phyloP scores from a whole-genome alignment of 1,284 basidiomycete species.

The Ustilago bromivora region DNA sequence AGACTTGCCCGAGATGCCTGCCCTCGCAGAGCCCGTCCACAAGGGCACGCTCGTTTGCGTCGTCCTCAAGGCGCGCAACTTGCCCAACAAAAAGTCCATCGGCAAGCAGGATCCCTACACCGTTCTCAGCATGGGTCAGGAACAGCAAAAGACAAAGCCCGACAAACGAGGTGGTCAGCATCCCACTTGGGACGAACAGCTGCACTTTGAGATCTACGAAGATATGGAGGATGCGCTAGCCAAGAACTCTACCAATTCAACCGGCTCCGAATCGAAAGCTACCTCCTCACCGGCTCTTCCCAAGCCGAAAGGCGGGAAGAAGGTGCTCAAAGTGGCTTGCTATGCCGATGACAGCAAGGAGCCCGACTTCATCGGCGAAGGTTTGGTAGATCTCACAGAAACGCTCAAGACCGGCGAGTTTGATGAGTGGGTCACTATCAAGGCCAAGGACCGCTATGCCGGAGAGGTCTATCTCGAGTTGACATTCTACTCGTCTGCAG shows the following conservation, averaged over 20 bases:
- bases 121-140: conserved; percentile 77
- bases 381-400: conserved; percentile 86
- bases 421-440: conserved; percentile 89
- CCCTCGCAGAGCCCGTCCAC: conserved; percentile 41
- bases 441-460: conserved; percentile 64
- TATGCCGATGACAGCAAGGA: conserved; percentile 96
- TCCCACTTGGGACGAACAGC: conserved; percentile 98
- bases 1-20: conserved; percentile 29
- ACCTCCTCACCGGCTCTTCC: conserved; percentile 70
- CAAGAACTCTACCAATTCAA: conserved; percentile 62
- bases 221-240: conserved; percentile 78
- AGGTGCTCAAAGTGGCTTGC: conserved; percentile 83
- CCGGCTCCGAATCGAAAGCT: conserved; percentile 35
- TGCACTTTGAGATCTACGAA: conserved; percentile 90
- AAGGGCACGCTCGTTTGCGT: conserved; percentile 91
- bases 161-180: conserved; percentile 97
- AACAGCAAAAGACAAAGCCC: conserved; percentile 76
- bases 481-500: conserved; percentile 66
- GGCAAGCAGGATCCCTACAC: conserved; percentile 98
- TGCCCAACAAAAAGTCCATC: conserved; percentile 67
- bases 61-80: conserved; percentile 86
- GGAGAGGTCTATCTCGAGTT: conserved; percentile 69
- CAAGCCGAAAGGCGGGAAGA: conserved; percentile 76
- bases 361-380: conserved; percentile 94
- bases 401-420: conserved; percentile 94